Evolutionary conservation across 257 asterid genomes (phyloP).

Genomic region (Fraxinus quadrangulata): DNA sequence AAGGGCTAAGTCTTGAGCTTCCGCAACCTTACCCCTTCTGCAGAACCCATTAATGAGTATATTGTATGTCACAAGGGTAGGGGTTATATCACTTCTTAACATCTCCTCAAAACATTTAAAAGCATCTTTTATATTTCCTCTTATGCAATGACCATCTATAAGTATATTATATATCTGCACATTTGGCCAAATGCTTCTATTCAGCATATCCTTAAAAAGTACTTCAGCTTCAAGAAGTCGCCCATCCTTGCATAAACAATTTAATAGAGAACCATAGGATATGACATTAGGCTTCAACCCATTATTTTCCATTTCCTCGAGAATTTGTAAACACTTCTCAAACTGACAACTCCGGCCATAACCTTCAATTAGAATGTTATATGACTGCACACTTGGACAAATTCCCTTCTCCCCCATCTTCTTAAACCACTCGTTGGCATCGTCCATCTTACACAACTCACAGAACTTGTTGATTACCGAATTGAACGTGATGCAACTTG

Average conservation of each 20-base stretch:
- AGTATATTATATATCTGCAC: conserved; percentile 69
- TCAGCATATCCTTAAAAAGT: conserved; percentile 57
- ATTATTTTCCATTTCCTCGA: conserved; percentile 67
- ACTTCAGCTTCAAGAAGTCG: conserved; percentile 66
- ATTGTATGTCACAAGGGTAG: conserved; percentile 71
- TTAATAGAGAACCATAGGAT: conserved; percentile 70
- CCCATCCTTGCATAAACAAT: conserved; percentile 66
- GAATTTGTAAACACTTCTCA: conserved; percentile 61
- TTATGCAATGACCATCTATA: conserved; percentile 54
- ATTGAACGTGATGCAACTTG: conserved; percentile 66
- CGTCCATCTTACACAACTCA: conserved; percentile 57
- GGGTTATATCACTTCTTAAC: conserved; percentile 40
- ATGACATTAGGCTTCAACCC: conserved; percentile 56
- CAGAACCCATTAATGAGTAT: conserved; percentile 60
- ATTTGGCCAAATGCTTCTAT: conserved; percentile 56
- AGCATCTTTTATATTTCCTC: conserved; percentile 51
- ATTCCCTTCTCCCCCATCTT: conserved; percentile 62
- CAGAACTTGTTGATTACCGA: conserved; percentile 49
- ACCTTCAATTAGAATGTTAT: conserved; percentile 70
- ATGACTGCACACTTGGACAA: conserved; percentile 58
- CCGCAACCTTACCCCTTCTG: conserved; percentile 50
- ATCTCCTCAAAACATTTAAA: conserved; percentile 50
- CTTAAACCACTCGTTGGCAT: conserved; percentile 51
- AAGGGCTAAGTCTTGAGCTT: conserved; percentile 67
- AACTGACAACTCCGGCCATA: conserved; percentile 53